Conservation (phyloP, 1,284 basidiomycete species). For the Naganishia sp. region DNA sequence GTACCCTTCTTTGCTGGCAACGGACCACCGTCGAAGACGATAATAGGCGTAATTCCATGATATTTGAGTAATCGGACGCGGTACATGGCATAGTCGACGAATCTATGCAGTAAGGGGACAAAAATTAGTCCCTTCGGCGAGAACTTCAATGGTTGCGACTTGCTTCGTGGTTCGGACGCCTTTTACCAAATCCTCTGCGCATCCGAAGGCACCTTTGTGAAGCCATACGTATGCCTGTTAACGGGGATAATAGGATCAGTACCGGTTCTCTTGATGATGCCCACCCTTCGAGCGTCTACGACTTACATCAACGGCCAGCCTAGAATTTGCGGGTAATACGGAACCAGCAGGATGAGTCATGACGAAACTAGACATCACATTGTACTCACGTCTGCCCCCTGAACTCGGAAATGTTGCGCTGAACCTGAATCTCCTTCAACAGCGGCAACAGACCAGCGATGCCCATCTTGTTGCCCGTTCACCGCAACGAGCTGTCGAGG, state of each 20-base stretch:
- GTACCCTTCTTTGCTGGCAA: conserved; percentile 92
- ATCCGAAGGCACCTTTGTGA: conserved; percentile 89
- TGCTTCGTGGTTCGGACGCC: conserved; percentile 79
- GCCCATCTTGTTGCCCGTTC: conserved; percentile 64
- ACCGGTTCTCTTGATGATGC: background rate
- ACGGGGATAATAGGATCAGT: conserved; percentile 37
- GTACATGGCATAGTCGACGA: conserved; percentile 95
- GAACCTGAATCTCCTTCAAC: conserved; percentile 83
- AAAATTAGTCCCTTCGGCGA: background rate
- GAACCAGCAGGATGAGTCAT: background rate
- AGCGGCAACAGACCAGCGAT: conserved; percentile 91
- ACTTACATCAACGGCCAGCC: conserved; percentile 10
- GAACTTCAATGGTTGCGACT: conserved; percentile 44
- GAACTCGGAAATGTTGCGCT: conserved; percentile 76
- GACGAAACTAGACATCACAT: background rate
- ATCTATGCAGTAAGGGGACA: conserved; percentile 58
- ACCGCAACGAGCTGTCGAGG: background rate
- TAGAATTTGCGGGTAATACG: background rate
- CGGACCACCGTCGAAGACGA: conserved; percentile 96
- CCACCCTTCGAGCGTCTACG: background rate
- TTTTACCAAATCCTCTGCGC: conserved; percentile 85
- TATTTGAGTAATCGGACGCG: conserved; percentile 82
- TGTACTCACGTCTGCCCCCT: conserved; percentile 65
- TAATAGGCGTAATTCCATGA: conserved; percentile 79
- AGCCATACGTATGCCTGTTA: conserved; percentile 87